A percentile compares a stretch with the other conserved stretches of the same genome.
phyloP scores from a whole-genome alignment of 352 stramenopile genomes.

The Sclerospora graminicola region DNA sequence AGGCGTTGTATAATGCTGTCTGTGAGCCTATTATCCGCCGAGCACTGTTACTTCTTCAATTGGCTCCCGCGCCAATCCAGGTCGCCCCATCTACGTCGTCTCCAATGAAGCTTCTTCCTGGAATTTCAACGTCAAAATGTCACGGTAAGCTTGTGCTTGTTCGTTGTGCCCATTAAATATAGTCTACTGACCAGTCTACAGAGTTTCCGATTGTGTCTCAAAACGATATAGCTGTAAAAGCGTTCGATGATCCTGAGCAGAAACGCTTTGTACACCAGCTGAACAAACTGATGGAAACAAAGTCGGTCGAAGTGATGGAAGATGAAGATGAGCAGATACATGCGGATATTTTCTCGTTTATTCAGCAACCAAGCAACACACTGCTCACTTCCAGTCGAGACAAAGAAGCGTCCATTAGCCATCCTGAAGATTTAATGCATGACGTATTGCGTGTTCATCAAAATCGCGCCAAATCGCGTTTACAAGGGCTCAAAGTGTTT shows the following conservation, averaged over 20 bases:
- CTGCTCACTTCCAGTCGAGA: slow-evolving; percentile 5
- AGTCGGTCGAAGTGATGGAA: slow-evolving; percentile 65
- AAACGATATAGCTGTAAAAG: background rate
- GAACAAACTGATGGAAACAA: slow-evolving; percentile 59
- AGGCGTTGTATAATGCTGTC: slow-evolving; percentile 63
- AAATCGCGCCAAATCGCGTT: slow-evolving; percentile 29
- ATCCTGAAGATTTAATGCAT: slow-evolving; percentile 39
- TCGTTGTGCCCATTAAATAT: background rate
- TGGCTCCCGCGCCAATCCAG: slow-evolving; percentile 40
- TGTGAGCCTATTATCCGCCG: slow-evolving; percentile 69
- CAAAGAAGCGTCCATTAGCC: background rate
- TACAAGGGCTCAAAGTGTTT: slow-evolving; percentile 65
- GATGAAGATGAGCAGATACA: slow-evolving; percentile 81
- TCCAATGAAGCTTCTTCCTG: slow-evolving; percentile 61
- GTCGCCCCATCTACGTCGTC: slow-evolving; percentile 15
- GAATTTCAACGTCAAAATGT: slow-evolving; percentile 39
- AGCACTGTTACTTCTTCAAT: slow-evolving; percentile 51
- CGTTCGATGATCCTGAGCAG: slow-evolving; percentile 7
- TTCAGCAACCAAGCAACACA: slow-evolving; percentile 40
- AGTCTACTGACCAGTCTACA: slow-evolving; percentile 7
- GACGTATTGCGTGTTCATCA: slow-evolving; percentile 40
- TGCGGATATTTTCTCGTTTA: slow-evolving; percentile 70
- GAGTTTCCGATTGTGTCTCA: slow-evolving; percentile 25
- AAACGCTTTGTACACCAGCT: slow-evolving; percentile 47
- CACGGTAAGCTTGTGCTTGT: slow-evolving; percentile 31